Conservation (phyloP, 805 yeast species). For the Lachancea waltii region DNA sequence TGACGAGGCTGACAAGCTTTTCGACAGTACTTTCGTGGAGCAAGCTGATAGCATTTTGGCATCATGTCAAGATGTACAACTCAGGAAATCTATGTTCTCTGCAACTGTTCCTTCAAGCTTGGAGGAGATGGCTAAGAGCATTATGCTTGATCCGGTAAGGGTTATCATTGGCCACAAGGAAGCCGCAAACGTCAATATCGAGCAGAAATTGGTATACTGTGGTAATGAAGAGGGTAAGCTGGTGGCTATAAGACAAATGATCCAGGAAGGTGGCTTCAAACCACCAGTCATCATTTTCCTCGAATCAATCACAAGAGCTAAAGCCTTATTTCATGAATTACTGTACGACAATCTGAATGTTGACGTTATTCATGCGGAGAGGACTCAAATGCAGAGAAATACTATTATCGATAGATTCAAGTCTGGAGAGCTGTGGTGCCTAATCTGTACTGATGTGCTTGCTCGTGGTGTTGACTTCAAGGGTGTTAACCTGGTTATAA, state of each 20-base stretch:
- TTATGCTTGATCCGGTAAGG: conserved; percentile 80
- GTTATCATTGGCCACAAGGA: conserved; percentile 89
- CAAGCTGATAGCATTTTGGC: conserved; percentile 82
- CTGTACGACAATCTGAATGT: conserved; percentile 87
- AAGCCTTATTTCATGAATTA: conserved; percentile 88
- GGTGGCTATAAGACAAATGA: conserved; percentile 82
- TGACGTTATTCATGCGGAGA: conserved; percentile 93
- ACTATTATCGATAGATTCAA: conserved; percentile 77
- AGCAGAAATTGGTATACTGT: conserved; percentile 75
- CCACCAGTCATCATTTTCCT: conserved; percentile 92
- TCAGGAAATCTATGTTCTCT: conserved; percentile 74
- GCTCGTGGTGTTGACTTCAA: conserved; percentile 97
- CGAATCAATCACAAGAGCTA: conserved; percentile 89
- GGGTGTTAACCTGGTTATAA: conserved; percentile 89
- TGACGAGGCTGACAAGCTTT: conserved; percentile 94
- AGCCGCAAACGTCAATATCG: conserved; percentile 79
- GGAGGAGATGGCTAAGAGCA: conserved; percentile 77
- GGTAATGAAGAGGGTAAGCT: conserved; percentile 96
- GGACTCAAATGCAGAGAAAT: conserved; percentile 83
- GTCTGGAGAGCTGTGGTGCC: conserved; percentile 89
- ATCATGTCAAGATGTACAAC: conserved; percentile 37
- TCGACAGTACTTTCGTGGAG: conserved; percentile 78
- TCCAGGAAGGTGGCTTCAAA: conserved; percentile 73
- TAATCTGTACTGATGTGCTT: conserved; percentile 92
- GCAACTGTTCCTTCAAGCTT: conserved; percentile 94